Evolutionary conservation across 352 stramenopile species (phyloP), one percentile per base, ranked within the genome.

Genomic region (Blastocystis sp.): DNA sequence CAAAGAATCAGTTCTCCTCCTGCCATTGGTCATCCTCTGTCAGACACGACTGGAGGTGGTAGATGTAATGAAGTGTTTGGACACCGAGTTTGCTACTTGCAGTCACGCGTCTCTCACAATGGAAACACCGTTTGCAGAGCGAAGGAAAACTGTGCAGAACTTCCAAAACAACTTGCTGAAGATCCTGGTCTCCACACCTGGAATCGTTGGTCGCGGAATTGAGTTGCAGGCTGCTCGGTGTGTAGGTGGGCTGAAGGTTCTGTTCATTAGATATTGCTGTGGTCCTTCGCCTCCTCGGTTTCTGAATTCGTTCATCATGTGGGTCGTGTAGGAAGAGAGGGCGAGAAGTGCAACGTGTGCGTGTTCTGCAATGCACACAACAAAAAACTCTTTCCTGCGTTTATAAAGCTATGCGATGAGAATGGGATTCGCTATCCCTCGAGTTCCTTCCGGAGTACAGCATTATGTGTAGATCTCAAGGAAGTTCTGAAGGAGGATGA

Each of bases 301-400:
- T 64, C 73, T 5, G 73, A 85, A n/a, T 65, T 85, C 20, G 47
- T 85, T 47, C 73, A 85, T 45, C 45, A 85, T 64, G 50, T n/a
- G 3, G 73, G 73, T 16, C 73, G 73, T 18, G 39, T 85, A 4
- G 73, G 73, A 20, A 30, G 73, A 9, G 26, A 43, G 20, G 73
- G 73, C 1, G 56, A 66, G 53, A 24, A 45, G 54, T 37, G 73
- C 18, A 43, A 16, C 13, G 73, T 85, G 54, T 34, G 30, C 34
- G 50, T 64, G 4, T 85, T 85, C 53, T 85, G 47, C 24, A 85
- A 85, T 65, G 73, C 73, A 24, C 50, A 50, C 13, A 85, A 85
- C 34, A 85, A 85, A 26, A 85, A 85, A 45, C 16, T 85, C 8
- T 85, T 85, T 43, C 11, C 34, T 20, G 73, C 43, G 34, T 65